Conservation (phyloP, 2,329 filamentous ascomycete genomes). For the Alternaria arbusti region DNA sequence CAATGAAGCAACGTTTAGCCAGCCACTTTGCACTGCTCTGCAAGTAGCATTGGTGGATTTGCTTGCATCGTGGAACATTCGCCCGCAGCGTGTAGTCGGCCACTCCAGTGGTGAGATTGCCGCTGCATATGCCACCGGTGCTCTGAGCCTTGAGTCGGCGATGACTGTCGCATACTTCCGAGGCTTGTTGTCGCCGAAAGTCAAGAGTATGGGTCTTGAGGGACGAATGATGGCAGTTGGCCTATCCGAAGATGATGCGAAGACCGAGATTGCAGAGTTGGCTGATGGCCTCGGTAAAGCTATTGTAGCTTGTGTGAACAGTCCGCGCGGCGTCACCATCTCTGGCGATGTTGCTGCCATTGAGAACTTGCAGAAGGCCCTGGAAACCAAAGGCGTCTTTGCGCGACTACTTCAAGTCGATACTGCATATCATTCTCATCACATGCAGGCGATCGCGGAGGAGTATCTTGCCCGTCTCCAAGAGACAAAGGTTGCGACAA, state of each 20-base stretch:
- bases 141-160: constrained; percentile 9
- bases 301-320: constrained; percentile 47
- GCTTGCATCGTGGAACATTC: constrained; percentile 17
- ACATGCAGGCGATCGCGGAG: constrained; percentile 42
- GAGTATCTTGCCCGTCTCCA: constrained; percentile 20
- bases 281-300: constrained; percentile 20
- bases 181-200: constrained; percentile 8
- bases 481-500: constrained; percentile 1
- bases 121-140: constrained; percentile 29
- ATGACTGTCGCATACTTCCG: constrained; percentile 22
- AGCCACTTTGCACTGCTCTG: constrained; percentile 29
- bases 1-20: constrained; percentile 16
- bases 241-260: constrained; percentile 22
- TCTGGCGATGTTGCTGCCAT: constrained; percentile 53
- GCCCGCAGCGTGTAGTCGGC: constrained; percentile 23
- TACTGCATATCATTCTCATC: constrained; percentile 55
- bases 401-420: constrained; percentile 49
- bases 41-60: constrained; percentile 34
- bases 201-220: constrained; percentile 8
- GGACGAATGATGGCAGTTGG: constrained; percentile 43
- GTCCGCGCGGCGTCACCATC: constrained; percentile 51
- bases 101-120: constrained; percentile 40
- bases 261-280: constrained; percentile 2
- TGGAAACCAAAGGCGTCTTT: constrained; percentile 49
- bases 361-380: constrained; percentile 33